Conservation (phyloP, 176 grass and related monocot genomes). For the Areca catechu region DNA sequence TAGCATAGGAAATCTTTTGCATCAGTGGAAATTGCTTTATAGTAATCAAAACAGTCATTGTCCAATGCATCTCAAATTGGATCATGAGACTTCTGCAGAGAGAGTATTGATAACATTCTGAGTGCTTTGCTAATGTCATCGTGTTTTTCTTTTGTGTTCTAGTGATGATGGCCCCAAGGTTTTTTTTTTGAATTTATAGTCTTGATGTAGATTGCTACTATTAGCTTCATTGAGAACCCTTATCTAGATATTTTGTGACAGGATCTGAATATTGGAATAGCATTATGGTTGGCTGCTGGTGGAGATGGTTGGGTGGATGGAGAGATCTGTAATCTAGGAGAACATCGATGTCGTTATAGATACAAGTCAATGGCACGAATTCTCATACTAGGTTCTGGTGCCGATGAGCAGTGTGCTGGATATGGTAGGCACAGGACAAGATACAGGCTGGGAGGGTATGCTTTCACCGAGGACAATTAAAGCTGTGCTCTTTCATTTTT, state of each 20-base stretch:
- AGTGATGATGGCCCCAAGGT: too few species aligned
- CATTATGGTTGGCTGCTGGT: conserved; percentile 86
- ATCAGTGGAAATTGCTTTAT: too few species aligned
- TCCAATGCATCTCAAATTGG: too few species aligned
- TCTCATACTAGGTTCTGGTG: conserved; percentile 79
- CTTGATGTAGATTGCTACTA: too few species aligned
- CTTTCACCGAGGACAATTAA: neutral
- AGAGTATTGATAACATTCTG: too few species aligned
- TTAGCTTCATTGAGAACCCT: too few species aligned
- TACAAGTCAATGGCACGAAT: conserved; percentile 69
- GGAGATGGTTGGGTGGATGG: conserved; percentile 87
- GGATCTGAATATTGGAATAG: conserved; percentile 94
- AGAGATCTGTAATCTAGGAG: conserved; percentile 29
- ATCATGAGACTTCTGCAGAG: too few species aligned
- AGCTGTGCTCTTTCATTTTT: neutral
- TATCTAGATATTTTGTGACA: conserved; percentile 16
- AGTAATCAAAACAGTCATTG: too few species aligned
- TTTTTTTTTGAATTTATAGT: too few species aligned
- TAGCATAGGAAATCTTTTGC: too few species aligned
- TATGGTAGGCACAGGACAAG: conserved; percentile 92
- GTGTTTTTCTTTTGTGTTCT: too few species aligned
- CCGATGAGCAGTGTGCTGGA: conserved; percentile 93
- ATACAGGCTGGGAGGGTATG: conserved; percentile 82
- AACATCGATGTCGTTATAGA: conserved; percentile 30
- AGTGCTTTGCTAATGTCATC: too few species aligned